Evolutionary conservation across 164 flowering plant genomes (phyloP), one percentile per base, ranked within the genome.

Genomic region (Brasenia schreberi): DNA sequence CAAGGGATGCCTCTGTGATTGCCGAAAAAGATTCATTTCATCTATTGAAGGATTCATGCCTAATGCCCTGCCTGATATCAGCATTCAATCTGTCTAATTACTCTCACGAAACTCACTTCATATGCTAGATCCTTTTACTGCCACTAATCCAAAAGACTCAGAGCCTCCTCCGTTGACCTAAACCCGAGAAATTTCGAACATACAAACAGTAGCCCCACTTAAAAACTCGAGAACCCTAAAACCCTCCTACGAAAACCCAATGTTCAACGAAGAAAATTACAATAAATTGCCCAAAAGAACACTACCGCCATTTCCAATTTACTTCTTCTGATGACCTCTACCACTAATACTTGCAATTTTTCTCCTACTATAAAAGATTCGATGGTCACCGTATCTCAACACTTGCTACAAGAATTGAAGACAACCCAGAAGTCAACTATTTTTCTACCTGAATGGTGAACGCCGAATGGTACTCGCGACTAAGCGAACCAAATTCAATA

Each of bases 1-100:
- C 71, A 93, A 76, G 68, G 87, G 96, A 77, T 94, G 98, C 72
- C 96, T 81, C 61, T 83, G 95, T 27, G 89, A 92, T 68, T 92
- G 96, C 76, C 89, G 92, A 61, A 94, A 77, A 81, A 94, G 76
- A 78, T 83, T 92, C 67, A 94, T 92, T 66, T 94, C 94, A 81
- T 94, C 96, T 90, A 91, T 84, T 58, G 94, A 66, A 62, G 96
- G 76, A 77, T 84, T 85, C 89, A 91, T 87, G 82, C 78, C 85
- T 73, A 78, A 61, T 68, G 81, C 84, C 73, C 80, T 76, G 58
- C 63, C 76, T 19, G 82, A 83, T 65, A 80, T 82, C 82, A 87
- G 81, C 89, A 85, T 92, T 77, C 88, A 87, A 90, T 90, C 85
- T 82, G 74, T 73, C 84, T 80, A 71, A 67, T 65, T 66, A 42